These are phyloP conservation scores for Agrocybe pediades DNA, from an alignment of 768 basidiomycete species.

Conservation along the genomic window DNA sequence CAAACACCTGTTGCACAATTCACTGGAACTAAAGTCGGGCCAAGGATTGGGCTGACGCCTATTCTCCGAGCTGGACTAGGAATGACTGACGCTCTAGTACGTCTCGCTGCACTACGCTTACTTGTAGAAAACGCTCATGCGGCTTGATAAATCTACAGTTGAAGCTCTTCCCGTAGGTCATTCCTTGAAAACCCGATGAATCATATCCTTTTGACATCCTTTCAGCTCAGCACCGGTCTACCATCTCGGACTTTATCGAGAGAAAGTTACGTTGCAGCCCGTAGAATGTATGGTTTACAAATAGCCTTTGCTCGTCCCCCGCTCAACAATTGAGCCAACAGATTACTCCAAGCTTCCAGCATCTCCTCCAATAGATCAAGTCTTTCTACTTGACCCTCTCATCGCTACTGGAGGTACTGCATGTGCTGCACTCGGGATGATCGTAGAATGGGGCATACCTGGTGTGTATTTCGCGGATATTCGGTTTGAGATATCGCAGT, in stretches of 20 bases:
- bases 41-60: constrained; percentile 83
- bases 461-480: constrained; percentile 42
- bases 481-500: not conserved
- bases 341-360: constrained; percentile 91
- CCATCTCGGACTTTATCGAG: constrained; percentile 88
- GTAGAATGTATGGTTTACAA: constrained; percentile 70
- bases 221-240: constrained; percentile 79
- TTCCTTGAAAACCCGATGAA: not conserved
- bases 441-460: constrained; percentile 80
- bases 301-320: not conserved
- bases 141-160: constrained; percentile 36
- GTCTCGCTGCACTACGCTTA: constrained; percentile 36
- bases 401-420: constrained; percentile 96
- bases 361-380: constrained; percentile 71
- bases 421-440: constrained; percentile 83
- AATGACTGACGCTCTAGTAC: constrained; percentile 83
- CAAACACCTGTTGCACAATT: constrained; percentile 81
- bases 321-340: constrained; percentile 25
- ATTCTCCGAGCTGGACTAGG: constrained; percentile 92
- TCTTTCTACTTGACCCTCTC: constrained; percentile 90
- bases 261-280: constrained; percentile 85
- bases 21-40: constrained; percentile 73
- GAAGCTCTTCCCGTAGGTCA: constrained; percentile 78
- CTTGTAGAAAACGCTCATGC: not conserved
- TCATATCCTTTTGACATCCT: not conserved